Percentiles rank a stretch among this genome's conserved stretches.
These are phyloP conservation scores for Chlorella sp. DNA, from an alignment of 139 green algal genomes.

Conservation along the genomic window DNA sequence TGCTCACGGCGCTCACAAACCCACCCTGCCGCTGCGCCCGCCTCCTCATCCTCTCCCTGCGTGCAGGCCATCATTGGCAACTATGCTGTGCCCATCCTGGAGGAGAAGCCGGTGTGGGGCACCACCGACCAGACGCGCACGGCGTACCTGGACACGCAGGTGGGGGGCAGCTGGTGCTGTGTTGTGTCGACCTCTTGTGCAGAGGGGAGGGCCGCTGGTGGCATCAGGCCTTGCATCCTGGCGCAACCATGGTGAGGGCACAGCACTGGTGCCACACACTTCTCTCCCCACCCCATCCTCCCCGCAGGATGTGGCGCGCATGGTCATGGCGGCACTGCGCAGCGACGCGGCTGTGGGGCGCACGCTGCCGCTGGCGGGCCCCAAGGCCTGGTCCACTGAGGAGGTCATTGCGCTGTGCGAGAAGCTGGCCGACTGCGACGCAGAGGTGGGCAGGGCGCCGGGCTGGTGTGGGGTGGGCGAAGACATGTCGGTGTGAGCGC, in stretches of 20 bases:
- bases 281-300: neutral
- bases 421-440: constrained; percentile 80
- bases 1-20: neutral
- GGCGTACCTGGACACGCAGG: constrained; percentile 94
- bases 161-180: no score
- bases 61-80: constrained; percentile 95
- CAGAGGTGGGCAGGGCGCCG: constrained; percentile 47
- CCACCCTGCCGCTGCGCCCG: no score
- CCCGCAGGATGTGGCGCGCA: constrained; percentile 83
- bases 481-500: no score
- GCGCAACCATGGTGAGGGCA: no score
- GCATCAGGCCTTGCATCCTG: no score
- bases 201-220: no score
- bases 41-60: neutral
- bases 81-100: constrained; percentile 98
- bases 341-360: constrained; percentile 67
- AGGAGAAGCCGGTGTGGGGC: constrained; percentile 97
- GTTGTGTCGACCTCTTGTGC: no score
- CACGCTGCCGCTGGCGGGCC: constrained; percentile 93
- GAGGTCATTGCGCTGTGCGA: constrained; percentile 97
- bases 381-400: constrained; percentile 88
- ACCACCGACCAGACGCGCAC: constrained; percentile 93
- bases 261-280: no score
- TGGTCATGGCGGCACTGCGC: constrained; percentile 87
- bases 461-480: neutral